Evolutionary conservation across 2,329 filamentous ascomycete species (phyloP).

Genomic region (Curvularia verruculosa): DNA sequence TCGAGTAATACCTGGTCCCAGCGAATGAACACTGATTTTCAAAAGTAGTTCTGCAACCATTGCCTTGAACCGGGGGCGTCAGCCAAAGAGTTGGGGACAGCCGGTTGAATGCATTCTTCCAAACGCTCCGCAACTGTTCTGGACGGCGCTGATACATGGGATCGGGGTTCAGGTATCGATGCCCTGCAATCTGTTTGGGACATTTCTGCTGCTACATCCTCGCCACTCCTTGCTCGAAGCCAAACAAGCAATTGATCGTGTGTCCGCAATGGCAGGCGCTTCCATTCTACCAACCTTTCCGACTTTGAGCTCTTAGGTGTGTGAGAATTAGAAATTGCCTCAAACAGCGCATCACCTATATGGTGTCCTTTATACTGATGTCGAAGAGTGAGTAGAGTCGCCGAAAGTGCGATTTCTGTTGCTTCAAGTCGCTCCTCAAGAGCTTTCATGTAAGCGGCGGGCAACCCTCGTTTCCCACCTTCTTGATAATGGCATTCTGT

Average conservation of each 20-base stretch:
- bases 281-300: constrained; percentile 34
- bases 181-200: neutral
- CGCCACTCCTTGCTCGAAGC: constrained; percentile 23
- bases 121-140: neutral
- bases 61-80: neutral
- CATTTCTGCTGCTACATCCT: constrained; percentile 9
- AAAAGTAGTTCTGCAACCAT: constrained; percentile 13
- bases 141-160: neutral
- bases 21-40: no score
- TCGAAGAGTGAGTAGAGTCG: constrained; percentile 21
- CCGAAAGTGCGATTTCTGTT: constrained; percentile 32
- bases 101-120: constrained; percentile 2
- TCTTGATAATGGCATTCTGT: constrained; percentile 31
- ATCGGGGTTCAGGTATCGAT: neutral
- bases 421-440: constrained; percentile 33
- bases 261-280: constrained; percentile 27
- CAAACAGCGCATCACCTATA: neutral
- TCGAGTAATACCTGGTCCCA: neutral
- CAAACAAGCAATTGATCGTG: constrained; percentile 28
- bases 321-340: neutral
- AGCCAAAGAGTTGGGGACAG: neutral
- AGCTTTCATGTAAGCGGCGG: constrained; percentile 32
- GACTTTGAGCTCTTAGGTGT: constrained; percentile 26
- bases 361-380: constrained; percentile 5
- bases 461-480: constrained; percentile 36